Percentiles rank a stretch among this genome's conserved stretches.
Evolutionary conservation across 495 filamentous ascomycete species (phyloP).

Genomic region (Parachaetomium inaequale): DNA sequence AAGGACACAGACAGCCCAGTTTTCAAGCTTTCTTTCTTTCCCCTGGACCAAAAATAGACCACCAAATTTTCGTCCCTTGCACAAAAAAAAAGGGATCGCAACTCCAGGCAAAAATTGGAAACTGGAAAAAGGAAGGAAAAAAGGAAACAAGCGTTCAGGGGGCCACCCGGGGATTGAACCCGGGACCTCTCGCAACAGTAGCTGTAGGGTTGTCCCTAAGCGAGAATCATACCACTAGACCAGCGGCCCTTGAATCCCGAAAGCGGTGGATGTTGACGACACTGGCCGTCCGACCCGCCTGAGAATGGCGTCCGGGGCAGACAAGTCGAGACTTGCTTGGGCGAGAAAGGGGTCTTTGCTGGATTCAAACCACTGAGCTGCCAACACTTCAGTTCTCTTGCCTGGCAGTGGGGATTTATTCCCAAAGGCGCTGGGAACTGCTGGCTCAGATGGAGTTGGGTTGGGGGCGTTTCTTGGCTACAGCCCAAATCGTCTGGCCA

Average conservation of each 20-base stretch:
- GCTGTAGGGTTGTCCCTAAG: conserved; percentile 21
- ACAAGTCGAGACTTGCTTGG: not conserved
- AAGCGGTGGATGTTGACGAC: conserved; percentile 13
- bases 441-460: too few relatives aligned
- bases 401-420: too few relatives aligned
- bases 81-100: not conserved
- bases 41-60: too few relatives aligned
- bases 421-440: too few relatives aligned
- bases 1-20: too few relatives aligned
- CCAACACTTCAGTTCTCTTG: too few relatives aligned
- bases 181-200: conserved; percentile 26
- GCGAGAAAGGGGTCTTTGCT: too few relatives aligned
- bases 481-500: too few relatives aligned
- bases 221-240: conserved; percentile 31
- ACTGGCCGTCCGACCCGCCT: not conserved
- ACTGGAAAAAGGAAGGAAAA: not conserved
- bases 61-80: too few relatives aligned
- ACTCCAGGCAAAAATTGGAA: not conserved
- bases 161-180: conserved; percentile 28
- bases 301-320: not conserved
- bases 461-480: too few relatives aligned
- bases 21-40: too few relatives aligned
- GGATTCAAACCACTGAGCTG: not conserved
- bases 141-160: conserved; percentile 18
- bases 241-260: conserved; percentile 23